Evolutionary conservation across 2,329 filamentous ascomycete species (phyloP), one percentile per base, ranked within the genome.

Genomic region (Trichoderma breve): DNA sequence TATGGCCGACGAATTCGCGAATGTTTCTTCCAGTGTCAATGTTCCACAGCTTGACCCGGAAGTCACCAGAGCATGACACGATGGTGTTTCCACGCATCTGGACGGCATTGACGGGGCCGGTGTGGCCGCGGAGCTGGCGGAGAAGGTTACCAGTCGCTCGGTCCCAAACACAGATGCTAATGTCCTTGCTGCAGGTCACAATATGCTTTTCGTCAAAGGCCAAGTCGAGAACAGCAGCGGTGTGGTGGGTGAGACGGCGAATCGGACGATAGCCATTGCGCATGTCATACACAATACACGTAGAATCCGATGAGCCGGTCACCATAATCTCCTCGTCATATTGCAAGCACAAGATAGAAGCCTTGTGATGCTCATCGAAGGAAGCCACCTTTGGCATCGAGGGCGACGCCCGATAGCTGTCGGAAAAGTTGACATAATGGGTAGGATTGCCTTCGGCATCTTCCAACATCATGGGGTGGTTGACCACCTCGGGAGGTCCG

Each of bases 171-270:
- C 95, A 97, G 79, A 99, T 97, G 74, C 89, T 95, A 53, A 92
- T 90, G 82, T 99, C 96, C 82, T 99, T 99, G 80, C 94, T 97
- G 85, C 96, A 99, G 6, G 95, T 98, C 65, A 98, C 92, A 77
- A 99, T 98, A 82, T 97, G 92, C 76, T 92, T 91, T 74, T 94
- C 89, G 80, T 99, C 94, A 75, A 99, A 95, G 75, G 94, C 95
- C 11, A 99, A 90, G 79, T 99, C 96, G 15, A 99, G 88, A 51
- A 99, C 95, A 66, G 96, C 95, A 4, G 94, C 94, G 6, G 89
- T 89, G 83, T 99, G 96, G 74, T 92, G 90, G 39, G 85, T 84
- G 15, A 99, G 90, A 36, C 93, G 92, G 64, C 89, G 90, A 73
- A 97, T 89, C 0, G 96, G 95, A 72, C 89, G 87, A 81, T 95